A percentile compares a stretch with the other conserved stretches of the same genome.
Conservation (phyloP, 2,329 filamentous ascomycete species). For the Colletotrichum lini region DNA sequence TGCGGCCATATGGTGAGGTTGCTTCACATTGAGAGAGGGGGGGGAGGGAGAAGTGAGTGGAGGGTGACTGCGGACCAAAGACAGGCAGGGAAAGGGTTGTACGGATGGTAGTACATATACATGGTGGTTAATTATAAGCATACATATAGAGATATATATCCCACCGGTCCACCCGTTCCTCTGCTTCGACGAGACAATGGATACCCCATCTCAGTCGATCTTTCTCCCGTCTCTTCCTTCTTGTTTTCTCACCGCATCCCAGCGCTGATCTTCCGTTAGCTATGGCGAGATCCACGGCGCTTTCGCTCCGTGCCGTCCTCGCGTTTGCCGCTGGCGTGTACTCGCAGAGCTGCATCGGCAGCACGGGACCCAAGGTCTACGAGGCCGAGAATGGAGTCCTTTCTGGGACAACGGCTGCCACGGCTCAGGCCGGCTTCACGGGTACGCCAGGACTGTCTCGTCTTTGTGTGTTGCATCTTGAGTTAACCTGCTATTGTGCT, state of each 20-base stretch:
- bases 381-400: slow-evolving; percentile 60
- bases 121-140: neutral
- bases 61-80: too few relatives aligned
- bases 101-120: neutral
- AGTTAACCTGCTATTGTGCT: neutral
- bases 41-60: neutral
- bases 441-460: slow-evolving; percentile 44
- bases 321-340: slow-evolving; percentile 38
- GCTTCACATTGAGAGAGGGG: neutral
- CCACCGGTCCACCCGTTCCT: neutral
- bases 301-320: slow-evolving; percentile 24
- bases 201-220: slow-evolving; percentile 3
- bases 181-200: neutral
- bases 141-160: slow-evolving; percentile 21
- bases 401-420: slow-evolving; percentile 57
- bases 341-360: slow-evolving; percentile 36
- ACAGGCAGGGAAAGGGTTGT: too few relatives aligned
- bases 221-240: neutral
- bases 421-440: slow-evolving; percentile 55
- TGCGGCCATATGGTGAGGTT: slow-evolving; percentile 23
- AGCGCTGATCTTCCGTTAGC: slow-evolving; percentile 21
- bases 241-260: neutral
- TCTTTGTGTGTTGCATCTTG: too few relatives aligned
- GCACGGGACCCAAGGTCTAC: slow-evolving; percentile 42
- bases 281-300: slow-evolving; percentile 33